phyloP scores from a whole-genome alignment of 2,329 filamentous ascomycete genomes.

The Calcarisporium arbuscula region DNA sequence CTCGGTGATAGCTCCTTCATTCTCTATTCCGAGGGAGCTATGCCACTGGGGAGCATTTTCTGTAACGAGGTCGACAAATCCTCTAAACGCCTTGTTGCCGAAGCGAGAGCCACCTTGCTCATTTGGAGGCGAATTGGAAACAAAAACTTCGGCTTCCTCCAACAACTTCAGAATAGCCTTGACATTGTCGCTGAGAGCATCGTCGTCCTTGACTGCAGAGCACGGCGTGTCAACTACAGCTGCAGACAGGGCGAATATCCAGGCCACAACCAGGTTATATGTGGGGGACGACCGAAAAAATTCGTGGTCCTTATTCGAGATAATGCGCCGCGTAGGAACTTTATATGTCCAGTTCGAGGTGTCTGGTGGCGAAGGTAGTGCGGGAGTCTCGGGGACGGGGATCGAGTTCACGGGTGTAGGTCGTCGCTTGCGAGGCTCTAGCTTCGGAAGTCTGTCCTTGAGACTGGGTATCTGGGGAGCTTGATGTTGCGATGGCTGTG shows the following conservation, averaged over 20 bases:
- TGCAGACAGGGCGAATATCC: slow-evolving; percentile 82
- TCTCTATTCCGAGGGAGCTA: slow-evolving; percentile 43
- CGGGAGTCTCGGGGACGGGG: slow-evolving; percentile 69
- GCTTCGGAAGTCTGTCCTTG: slow-evolving; percentile 56
- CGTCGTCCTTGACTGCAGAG: slow-evolving; percentile 49
- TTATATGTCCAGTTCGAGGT: slow-evolving; percentile 55
- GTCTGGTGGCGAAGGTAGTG: slow-evolving; percentile 62
- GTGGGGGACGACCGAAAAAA: slow-evolving; percentile 74
- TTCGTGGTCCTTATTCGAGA: slow-evolving; percentile 74
- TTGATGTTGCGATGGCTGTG: slow-evolving; percentile 6
- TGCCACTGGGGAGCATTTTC: slow-evolving; percentile 58
- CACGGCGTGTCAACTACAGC: slow-evolving; percentile 66
- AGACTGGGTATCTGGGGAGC: slow-evolving; percentile 23
- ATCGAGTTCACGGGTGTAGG: slow-evolving; percentile 44
- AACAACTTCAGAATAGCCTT: slow-evolving; percentile 63
- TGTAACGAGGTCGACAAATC: slow-evolving; percentile 66
- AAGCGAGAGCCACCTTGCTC: slow-evolving; percentile 87
- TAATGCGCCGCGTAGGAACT: slow-evolving; percentile 68
- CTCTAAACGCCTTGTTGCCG: slow-evolving; percentile 86
- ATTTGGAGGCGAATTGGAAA: slow-evolving; percentile 67
- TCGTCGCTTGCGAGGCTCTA: slow-evolving; percentile 57
- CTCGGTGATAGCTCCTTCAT: slow-evolving; percentile 56
- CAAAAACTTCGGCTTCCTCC: slow-evolving; percentile 58
- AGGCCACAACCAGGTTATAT: slow-evolving; percentile 69
- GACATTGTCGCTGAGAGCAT: slow-evolving; percentile 55